Conservation (phyloP, 1,284 basidiomycete species). For the Porphyrellus sp. region DNA sequence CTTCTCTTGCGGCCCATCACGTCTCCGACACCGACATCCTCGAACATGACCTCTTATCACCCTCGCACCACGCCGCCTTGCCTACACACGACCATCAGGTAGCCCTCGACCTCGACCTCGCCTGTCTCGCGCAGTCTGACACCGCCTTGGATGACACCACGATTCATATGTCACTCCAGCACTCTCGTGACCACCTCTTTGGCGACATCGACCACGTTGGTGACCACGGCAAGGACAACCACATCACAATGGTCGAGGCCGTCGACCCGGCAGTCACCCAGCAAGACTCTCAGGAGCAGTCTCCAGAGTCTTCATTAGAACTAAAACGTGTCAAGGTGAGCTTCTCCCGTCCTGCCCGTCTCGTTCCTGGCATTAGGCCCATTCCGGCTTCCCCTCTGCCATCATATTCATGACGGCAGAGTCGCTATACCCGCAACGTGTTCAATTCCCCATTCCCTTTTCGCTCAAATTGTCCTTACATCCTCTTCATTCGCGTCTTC, state of each 20-base stretch:
- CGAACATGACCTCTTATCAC: constrained; percentile 36
- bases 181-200: constrained; percentile 36
- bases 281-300: constrained; percentile 38
- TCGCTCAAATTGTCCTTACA: constrained; percentile 19
- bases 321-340: constrained; percentile 44
- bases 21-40: constrained; percentile 30
- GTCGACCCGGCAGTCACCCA: constrained; percentile 36
- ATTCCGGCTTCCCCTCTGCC: constrained; percentile 14
- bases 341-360: constrained; percentile 27
- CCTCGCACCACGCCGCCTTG: constrained; percentile 31
- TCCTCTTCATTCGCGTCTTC: constrained; percentile 25
- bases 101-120: constrained; percentile 30
- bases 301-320: constrained; percentile 36
- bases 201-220: constrained; percentile 37
- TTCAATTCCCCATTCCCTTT: constrained; percentile 11
- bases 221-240: constrained; percentile 35
- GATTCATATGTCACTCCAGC: constrained; percentile 31
- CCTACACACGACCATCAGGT: constrained; percentile 30
- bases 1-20: constrained; percentile 32
- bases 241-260: constrained; percentile 36
- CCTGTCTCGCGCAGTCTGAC: constrained; percentile 32
- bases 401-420: constrained; percentile 19
- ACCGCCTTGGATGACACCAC: constrained; percentile 26
- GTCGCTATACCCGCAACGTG: constrained; percentile 29
- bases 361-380: constrained; percentile 13